Conservation (phyloP, 2,329 filamentous ascomycete genomes). For the Triangularia setosa region DNA sequence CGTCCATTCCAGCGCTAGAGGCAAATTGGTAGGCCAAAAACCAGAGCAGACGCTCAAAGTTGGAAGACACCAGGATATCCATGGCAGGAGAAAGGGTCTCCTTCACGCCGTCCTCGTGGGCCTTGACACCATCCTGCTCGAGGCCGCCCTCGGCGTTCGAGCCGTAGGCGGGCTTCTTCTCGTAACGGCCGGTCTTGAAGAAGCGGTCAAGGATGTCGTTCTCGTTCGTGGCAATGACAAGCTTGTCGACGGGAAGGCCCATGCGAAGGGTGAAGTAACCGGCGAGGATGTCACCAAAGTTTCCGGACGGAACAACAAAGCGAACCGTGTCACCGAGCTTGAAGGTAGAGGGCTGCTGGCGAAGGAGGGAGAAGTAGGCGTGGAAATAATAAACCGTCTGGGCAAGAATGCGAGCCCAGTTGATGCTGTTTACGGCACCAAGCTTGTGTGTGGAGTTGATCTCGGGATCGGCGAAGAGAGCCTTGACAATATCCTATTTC, state of each 20-base stretch:
- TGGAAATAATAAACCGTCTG: constrained; percentile 98
- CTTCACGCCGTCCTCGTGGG: constrained; percentile 72
- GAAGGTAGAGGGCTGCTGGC: constrained; percentile 52
- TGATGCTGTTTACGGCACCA: constrained; percentile 94
- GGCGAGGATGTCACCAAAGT: constrained; percentile 92
- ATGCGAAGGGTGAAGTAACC: constrained; percentile 73
- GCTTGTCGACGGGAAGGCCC: constrained; percentile 71
- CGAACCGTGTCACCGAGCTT: constrained; percentile 66
- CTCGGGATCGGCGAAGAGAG: constrained; percentile 79
- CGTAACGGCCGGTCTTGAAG: constrained; percentile 85
- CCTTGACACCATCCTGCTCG: constrained; percentile 56
- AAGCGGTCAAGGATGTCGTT: constrained; percentile 97
- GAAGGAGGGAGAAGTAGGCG: constrained; percentile 79
- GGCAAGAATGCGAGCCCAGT: constrained; percentile 90
- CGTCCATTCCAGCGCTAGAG: constrained; percentile 55
- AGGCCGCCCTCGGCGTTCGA: constrained; percentile 60
- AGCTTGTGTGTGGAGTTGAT: constrained; percentile 80
- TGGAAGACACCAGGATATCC: constrained; percentile 95
- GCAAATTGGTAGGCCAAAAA: constrained; percentile 77
- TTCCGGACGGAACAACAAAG: constrained; percentile 89
- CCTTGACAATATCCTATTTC: constrained; percentile 79
- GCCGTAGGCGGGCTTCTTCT: constrained; percentile 69
- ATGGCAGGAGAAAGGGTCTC: constrained; percentile 93
- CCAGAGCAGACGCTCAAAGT: constrained; percentile 95
- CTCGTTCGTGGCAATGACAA: constrained; percentile 92